phyloP scores from a whole-genome alignment of 441 rosid species.

The Flueggea neowawraea region DNA sequence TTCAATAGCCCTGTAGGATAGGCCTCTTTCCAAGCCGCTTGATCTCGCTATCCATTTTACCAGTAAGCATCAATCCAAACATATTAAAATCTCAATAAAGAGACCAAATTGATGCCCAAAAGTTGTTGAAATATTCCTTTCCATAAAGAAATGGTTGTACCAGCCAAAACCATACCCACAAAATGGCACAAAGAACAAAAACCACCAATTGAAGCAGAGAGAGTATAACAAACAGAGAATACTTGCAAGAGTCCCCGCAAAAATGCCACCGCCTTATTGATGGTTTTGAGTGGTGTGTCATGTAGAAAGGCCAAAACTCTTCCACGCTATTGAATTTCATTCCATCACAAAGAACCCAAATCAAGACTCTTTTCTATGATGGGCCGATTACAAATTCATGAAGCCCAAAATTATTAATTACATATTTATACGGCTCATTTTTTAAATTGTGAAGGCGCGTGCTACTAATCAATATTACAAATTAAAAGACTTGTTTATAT shows the following conservation, averaged over 20 bases:
- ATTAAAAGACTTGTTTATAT: too few relatives aligned
- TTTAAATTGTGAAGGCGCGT: too few relatives aligned
- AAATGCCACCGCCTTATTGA: slow-evolving; percentile 90
- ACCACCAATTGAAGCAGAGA: slow-evolving; percentile 58
- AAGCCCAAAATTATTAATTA: too few relatives aligned
- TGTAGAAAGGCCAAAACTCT: slow-evolving; percentile 90
- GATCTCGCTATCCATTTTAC: slow-evolving; percentile 93
- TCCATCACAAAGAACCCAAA: slow-evolving; percentile 11
- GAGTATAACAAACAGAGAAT: slow-evolving; percentile 46
- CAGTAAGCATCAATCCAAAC: slow-evolving; percentile 94
- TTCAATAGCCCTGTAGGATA: slow-evolving; percentile 48
- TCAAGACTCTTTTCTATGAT: neutral
- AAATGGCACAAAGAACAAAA: slow-evolving; percentile 65
- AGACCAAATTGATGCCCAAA: slow-evolving; percentile 95
- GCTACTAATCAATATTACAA: too few relatives aligned
- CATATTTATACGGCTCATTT: too few relatives aligned
- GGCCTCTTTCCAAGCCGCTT: slow-evolving; percentile 98
- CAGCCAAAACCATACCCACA: slow-evolving; percentile 86
- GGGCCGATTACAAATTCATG: too few relatives aligned
- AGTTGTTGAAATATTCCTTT: slow-evolving; percentile 76
- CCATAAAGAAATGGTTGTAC: slow-evolving; percentile 97
- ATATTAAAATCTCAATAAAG: slow-evolving; percentile 82
- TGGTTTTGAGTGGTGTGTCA: slow-evolving; percentile 89
- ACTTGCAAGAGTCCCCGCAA: slow-evolving; percentile 61
- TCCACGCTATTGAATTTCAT: slow-evolving; percentile 96